Base-by-base conservation (phyloP, 345 rosid genomes). In the Camelina laxa region DNA sequence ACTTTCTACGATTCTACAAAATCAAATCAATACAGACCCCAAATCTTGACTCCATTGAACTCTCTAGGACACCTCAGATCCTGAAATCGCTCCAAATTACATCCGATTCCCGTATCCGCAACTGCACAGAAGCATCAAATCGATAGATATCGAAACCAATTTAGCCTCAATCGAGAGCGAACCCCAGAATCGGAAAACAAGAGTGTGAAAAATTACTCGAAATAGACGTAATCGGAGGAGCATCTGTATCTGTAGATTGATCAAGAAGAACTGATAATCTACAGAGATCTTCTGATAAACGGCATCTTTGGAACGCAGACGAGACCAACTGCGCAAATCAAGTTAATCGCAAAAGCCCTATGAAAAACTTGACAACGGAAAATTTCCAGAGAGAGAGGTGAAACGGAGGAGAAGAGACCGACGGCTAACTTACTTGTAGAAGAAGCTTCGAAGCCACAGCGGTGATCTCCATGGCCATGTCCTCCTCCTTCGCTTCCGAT, bases 101-200 rank as follows among this genome's bases (percentile, higher is more conserved):
- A 85, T 47, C 92, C 91, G 2, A 75, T 63, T 2, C 92, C 98
- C 0, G 98, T 93, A 74, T 91, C 97, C 22, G 97, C 68, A 70
- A 93, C 98, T 91, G 75, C 33, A 57, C 13, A 33, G 0, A 61
- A 60, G 39, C 33, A 58, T 11, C 9, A 42, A 63, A 16, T 31
- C 9, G 21, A 22, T 7, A 22, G 11, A 38, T 7, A 16, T 9
- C 2, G 20, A 16, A 5, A 64, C 21, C 63, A 47, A 65, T 13
- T 72, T 4, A 62, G 56, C 61, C 6, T 47, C 53, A 11, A n/a
- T 30, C 13, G 21, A 58, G 19, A 3, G 20, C 9, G 68, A 27
- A 20, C 41, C 41, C 11, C 14, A 17, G 45, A 36, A 21, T 48
- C 38, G 0, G 44, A 62, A 62, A 73, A 24, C 69, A 27, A 24